These are phyloP conservation scores for Trichosporon coremiiforme DNA, from an alignment of 1,284 basidiomycete genomes.

Conservation along the genomic window DNA sequence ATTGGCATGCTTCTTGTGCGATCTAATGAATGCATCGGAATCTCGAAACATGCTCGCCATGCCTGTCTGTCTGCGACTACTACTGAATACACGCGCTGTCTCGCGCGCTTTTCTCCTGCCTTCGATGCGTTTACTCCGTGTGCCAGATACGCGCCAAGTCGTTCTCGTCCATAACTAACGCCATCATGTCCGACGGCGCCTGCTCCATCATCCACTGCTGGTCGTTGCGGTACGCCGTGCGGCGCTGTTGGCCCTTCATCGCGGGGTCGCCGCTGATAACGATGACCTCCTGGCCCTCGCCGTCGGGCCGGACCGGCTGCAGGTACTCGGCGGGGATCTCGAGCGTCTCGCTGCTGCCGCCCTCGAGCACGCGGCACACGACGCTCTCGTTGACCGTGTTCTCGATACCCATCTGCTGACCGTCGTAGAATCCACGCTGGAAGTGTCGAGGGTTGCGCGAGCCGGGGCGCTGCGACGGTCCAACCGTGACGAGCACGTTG, in stretches of 20 bases:
- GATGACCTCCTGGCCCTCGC: slow-evolving; percentile 46
- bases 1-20: not conserved
- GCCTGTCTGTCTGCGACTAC: not conserved
- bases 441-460: slow-evolving; percentile 50
- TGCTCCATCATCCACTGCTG: slow-evolving; percentile 53
- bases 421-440: slow-evolving; percentile 47
- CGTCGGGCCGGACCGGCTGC: slow-evolving; percentile 41
- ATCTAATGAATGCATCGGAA: slow-evolving; percentile 12
- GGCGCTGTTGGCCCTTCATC: slow-evolving; percentile 45
- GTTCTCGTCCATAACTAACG: slow-evolving; percentile 42
- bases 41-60: slow-evolving; percentile 4
- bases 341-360: slow-evolving; percentile 30
- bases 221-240: slow-evolving; percentile 44
- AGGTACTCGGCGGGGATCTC: slow-evolving; percentile 51
- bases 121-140: slow-evolving; percentile 21
- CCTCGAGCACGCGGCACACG: slow-evolving; percentile 38
- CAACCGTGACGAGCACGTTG: slow-evolving; percentile 51
- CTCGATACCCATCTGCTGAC: slow-evolving; percentile 45
- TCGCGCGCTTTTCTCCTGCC: not conserved
- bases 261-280: slow-evolving; percentile 38
- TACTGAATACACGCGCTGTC: not conserved
- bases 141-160: slow-evolving; percentile 49
- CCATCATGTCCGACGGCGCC: slow-evolving; percentile 39
- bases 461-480: slow-evolving; percentile 37
- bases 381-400: slow-evolving; percentile 34